A percentile compares a stretch with the other conserved stretches of the same genome.
phyloP scores from a whole-genome alignment of 2,329 filamentous ascomycete genomes.

The Exserohilum rostratum region DNA sequence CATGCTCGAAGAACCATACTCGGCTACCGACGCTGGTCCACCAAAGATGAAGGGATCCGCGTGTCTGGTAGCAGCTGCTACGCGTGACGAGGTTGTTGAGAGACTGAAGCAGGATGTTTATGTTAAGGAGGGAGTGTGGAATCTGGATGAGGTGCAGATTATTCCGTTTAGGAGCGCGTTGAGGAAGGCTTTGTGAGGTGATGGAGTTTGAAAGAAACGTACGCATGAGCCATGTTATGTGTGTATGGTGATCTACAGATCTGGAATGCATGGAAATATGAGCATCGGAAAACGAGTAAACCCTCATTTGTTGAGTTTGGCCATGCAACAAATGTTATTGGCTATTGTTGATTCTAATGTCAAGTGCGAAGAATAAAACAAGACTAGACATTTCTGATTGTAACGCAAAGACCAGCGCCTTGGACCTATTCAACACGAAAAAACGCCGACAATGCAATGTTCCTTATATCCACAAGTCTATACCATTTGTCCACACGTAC shows the following conservation, averaged over 20 bases:
- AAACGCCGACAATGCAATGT: no score
- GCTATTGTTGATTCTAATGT: no score
- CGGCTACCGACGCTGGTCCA: slow-evolving; percentile 62
- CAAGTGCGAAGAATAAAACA: no score
- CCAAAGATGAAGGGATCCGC: slow-evolving; percentile 77
- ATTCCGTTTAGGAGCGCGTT: slow-evolving; percentile 57
- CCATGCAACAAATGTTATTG: no score
- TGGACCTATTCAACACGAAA: no score
- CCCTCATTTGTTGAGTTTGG: no score
- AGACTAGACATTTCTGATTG: no score
- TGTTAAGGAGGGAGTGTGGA: slow-evolving; percentile 75
- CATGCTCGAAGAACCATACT: slow-evolving; percentile 51
- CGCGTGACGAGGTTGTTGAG: slow-evolving; percentile 71
- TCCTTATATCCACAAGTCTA: no score
- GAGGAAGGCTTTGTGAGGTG: slow-evolving; percentile 49
- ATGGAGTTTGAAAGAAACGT: background rate
- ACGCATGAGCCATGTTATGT: no score
- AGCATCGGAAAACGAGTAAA: no score
- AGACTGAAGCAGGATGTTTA: slow-evolving; percentile 76
- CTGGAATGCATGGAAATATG: background rate
- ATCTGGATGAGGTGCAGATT: slow-evolving; percentile 60
- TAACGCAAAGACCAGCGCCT: no score
- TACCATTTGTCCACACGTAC: no score
- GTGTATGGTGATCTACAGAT: background rate
- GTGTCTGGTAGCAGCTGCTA: slow-evolving; percentile 69